A percentile compares a stretch with the other conserved stretches of the same genome.
phyloP scores from a whole-genome alignment of 495 filamentous ascomycete genomes.

The Terfezia claveryi region DNA sequence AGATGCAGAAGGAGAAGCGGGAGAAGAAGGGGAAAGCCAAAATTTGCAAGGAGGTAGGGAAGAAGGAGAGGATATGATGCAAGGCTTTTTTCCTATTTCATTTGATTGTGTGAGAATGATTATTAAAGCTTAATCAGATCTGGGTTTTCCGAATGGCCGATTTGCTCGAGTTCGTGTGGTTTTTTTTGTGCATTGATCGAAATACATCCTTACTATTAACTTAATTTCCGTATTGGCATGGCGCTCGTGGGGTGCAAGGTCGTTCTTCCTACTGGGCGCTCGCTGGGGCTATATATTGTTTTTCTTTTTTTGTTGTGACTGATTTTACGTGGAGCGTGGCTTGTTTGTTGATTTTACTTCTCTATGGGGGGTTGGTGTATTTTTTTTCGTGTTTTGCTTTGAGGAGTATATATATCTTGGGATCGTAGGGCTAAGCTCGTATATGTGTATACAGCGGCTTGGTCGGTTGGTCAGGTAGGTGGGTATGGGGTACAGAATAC shows the following conservation, averaged over 20 bases:
- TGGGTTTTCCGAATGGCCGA: too few relatives aligned
- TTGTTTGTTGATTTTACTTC: not conserved
- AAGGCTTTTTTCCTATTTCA: not conserved
- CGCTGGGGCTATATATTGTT: not conserved
- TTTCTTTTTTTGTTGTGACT: not conserved
- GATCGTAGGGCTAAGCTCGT: too few relatives aligned
- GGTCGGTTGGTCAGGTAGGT: not conserved
- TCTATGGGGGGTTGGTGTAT: not conserved
- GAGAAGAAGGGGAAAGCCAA: not conserved
- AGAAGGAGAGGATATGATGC: not conserved
- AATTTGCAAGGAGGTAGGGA: not conserved
- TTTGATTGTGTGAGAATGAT: not conserved
- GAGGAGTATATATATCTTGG: not conserved
- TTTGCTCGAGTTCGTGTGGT: too few relatives aligned
- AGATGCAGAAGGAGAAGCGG: not conserved
- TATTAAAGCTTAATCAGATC: too few relatives aligned
- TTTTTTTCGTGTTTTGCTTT: not conserved
- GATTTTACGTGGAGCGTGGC: not conserved
- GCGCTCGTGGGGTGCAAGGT: not conserved
- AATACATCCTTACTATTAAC: not conserved
- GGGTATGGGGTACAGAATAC: not conserved
- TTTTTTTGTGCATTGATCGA: too few relatives aligned
- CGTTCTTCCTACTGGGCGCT: not conserved
- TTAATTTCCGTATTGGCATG: not conserved
- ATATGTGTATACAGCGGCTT: too few relatives aligned